Evolutionary conservation across 148 eudicot genomes (phyloP).

Genomic region (Rhododendron simsii): DNA sequence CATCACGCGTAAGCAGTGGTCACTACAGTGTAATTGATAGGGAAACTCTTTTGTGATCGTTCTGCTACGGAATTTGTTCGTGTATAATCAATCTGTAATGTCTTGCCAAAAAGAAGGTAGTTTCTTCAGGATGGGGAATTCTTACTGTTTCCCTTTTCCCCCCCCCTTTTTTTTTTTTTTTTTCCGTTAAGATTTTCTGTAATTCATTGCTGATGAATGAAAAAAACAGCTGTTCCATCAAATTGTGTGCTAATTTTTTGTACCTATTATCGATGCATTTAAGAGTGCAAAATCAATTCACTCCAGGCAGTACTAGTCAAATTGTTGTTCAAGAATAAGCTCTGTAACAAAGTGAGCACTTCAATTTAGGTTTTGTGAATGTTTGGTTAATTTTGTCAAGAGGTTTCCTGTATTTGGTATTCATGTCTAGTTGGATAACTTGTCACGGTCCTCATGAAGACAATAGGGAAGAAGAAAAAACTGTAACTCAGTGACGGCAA

Average conservation of each 20-base stretch:
- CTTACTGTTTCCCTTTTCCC: background rate
- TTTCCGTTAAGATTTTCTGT: background rate
- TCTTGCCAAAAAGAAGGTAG: constrained; percentile 22
- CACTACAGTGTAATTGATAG: background rate
- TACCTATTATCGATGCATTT: background rate
- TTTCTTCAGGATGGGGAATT: constrained; percentile 14
- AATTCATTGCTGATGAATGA: background rate
- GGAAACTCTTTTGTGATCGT: constrained; percentile 5
- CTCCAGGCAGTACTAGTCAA: background rate
- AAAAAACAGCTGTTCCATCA: background rate
- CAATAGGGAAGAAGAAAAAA: background rate
- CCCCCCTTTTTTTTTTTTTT: background rate
- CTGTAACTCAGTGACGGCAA: background rate
- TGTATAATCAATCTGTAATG: constrained; percentile 34
- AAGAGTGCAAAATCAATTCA: background rate
- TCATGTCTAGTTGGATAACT: background rate
- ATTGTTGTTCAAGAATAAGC: background rate
- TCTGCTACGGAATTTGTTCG: constrained; percentile 11
- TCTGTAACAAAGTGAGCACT: background rate
- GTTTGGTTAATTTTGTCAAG: background rate
- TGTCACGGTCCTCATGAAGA: background rate
- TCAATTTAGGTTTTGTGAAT: background rate
- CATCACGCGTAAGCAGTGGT: constrained; percentile 12
- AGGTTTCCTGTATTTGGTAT: background rate
- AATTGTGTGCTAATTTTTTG: background rate